phyloP scores from a whole-genome alignment of 208 protist genomes.

The Paratrypanosoma confusum region DNA sequence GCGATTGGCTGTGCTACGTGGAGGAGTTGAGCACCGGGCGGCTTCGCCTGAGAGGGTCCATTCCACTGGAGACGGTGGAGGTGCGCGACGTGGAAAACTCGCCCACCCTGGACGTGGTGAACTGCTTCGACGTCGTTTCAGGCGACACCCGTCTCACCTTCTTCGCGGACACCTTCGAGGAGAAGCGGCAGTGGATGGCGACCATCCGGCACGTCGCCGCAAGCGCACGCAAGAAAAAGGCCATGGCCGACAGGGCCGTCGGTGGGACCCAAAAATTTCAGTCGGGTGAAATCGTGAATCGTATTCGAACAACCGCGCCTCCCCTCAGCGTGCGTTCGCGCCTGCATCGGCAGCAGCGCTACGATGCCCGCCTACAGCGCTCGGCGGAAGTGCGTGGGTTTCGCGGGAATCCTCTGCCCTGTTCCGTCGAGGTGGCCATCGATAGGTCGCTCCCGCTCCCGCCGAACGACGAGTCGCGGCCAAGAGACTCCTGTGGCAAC shows the following conservation, averaged over 20 bases:
- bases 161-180: conserved; percentile 47
- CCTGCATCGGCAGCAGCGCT: conserved; percentile 35
- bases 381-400: too few relatives aligned
- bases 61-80: conserved; percentile 33
- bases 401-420: too few relatives aligned
- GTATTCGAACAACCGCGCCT: conserved; percentile 2
- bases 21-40: conserved; percentile 59
- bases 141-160: conserved; percentile 38
- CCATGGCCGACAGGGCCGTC: conserved; percentile 1
- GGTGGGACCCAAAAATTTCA: neutral
- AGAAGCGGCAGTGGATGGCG: conserved; percentile 69
- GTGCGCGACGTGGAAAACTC: conserved; percentile 35
- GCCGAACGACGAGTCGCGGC: too few relatives aligned
- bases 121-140: conserved; percentile 49
- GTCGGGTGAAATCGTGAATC: neutral
- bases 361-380: conserved; percentile 24
- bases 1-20: conserved; percentile 67
- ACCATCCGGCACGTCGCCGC: conserved; percentile 42
- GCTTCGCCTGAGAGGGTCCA: conserved; percentile 49
- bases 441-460: too few relatives aligned
- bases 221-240: conserved; percentile 10
- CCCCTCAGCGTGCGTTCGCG: conserved; percentile 27
- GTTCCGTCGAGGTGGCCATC: too few relatives aligned
- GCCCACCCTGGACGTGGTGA: conserved; percentile 10
- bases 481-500: too few relatives aligned